Base-by-base conservation (phyloP, 371 early-diverging fungal species). In the Mortierella sp. region DNA sequence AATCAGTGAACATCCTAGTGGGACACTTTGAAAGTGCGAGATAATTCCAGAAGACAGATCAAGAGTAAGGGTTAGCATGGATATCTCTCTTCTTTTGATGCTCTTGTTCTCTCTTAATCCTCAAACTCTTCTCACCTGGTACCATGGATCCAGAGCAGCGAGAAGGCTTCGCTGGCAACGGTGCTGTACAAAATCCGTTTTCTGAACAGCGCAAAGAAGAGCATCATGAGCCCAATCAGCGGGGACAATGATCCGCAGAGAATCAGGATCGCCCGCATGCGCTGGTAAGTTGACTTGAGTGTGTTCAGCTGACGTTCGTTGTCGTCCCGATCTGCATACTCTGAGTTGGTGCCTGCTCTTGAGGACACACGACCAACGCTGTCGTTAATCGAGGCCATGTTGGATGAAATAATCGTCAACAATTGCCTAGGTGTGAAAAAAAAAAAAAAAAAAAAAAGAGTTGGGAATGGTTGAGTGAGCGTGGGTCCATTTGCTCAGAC, bases 1-100 rank as follows among this genome's bases (percentile, higher is more conserved):
- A 23, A 74, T 74, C 28, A 74, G 21, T 0, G 68, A 73, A 30
- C 73, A 67, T 1, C 68, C 68, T 37, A 67, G 26, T 25, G 67
- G 60, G 9, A 72, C 66, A 51, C 72, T 72, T 19, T 26, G 6
- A 30, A 9, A 56, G n/a, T n/a, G n/a, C n/a, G n/a, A n/a, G n/a
- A n/a, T n/a, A 56, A 11, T 37, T 37, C 37, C 3, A 9, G 37
- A 5, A 9, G 3, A 37, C 5, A 37, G 37, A 16, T 7, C 0
- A 57, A 7, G 7, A 15, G 30, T 15, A 2, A 50, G 50, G 5
- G 50, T 50, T 21, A 50, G 21, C 21, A 50, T 50, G 46, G 46
- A 46, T 16, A 50, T 3, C 21, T 4, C 30, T 5, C 18, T 53
- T 15, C 14, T 14, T 29, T 1, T 16, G 29, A n/a, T 5, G 9